Evolutionary conservation across 768 basidiomycete species (phyloP).

Genomic region (Amanita exitialis): DNA sequence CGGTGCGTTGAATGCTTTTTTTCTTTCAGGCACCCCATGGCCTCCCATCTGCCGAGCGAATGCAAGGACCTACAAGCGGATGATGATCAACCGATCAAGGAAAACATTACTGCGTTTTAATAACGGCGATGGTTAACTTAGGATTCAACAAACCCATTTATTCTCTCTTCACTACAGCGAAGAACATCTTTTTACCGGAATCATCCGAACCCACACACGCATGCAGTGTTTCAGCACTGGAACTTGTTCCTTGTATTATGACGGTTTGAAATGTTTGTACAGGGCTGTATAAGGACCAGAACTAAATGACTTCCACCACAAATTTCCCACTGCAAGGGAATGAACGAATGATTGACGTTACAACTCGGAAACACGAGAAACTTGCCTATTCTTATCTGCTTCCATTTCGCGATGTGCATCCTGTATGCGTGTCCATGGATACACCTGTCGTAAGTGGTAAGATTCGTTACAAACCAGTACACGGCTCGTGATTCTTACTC

Average conservation of each 20-base stretch:
- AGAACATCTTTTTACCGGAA: no score
- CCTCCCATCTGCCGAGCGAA: no score
- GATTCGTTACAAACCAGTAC: background rate
- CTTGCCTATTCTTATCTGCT: constrained; percentile 43
- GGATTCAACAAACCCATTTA: no score
- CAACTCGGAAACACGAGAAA: constrained; percentile 9
- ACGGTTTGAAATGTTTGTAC: background rate
- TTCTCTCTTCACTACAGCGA: no score
- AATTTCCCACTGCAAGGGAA: constrained; percentile 33
- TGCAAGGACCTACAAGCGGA: no score
- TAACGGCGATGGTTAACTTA: no score
- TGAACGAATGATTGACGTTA: background rate
- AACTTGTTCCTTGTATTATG: background rate
- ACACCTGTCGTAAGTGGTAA: constrained; percentile 39
- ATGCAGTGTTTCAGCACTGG: no score
- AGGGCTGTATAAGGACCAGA: background rate
- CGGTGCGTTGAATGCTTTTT: no score
- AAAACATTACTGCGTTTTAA: no score
- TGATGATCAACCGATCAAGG: no score
- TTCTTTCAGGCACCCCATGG: no score
- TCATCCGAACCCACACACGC: no score
- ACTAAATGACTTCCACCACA: constrained; percentile 28
- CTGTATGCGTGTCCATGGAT: constrained; percentile 70
- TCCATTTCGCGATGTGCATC: constrained; percentile 82
- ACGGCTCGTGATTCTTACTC: constrained; percentile 30